These are phyloP conservation scores for Diaporthe eres DNA, from an alignment of 2,329 filamentous ascomycete genomes.

Conservation along the genomic window DNA sequence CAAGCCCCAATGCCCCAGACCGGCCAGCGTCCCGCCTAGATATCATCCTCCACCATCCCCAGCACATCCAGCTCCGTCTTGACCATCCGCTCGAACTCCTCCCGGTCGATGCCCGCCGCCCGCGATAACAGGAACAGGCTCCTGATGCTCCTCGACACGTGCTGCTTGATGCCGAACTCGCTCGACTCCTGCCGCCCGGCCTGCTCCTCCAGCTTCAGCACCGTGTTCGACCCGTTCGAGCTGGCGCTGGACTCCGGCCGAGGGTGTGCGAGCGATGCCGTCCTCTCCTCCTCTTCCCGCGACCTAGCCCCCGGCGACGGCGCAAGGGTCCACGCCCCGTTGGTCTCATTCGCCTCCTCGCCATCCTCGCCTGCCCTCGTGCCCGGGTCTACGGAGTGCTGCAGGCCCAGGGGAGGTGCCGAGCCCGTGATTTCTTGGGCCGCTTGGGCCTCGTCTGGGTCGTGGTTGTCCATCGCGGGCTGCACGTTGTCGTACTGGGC, in stretches of 20 bases:
- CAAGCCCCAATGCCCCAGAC: background rate
- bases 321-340: slow-evolving; percentile 60
- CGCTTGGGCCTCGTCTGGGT: slow-evolving; percentile 75
- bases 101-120: slow-evolving; percentile 78
- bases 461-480: slow-evolving; percentile 84
- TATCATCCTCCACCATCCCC: slow-evolving; percentile 74
- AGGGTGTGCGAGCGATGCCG: slow-evolving; percentile 64
- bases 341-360: slow-evolving; percentile 53
- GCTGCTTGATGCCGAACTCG: slow-evolving; percentile 83
- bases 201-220: slow-evolving; percentile 73
- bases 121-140: slow-evolving; percentile 80
- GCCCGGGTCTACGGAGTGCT: slow-evolving; percentile 43
- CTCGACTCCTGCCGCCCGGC: slow-evolving; percentile 71
- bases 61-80: slow-evolving; percentile 80
- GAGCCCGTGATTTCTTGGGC: slow-evolving; percentile 56
- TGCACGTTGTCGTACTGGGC: slow-evolving; percentile 84
- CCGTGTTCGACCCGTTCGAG: slow-evolving; percentile 68
- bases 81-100: slow-evolving; percentile 82
- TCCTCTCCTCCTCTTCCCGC: slow-evolving; percentile 56
- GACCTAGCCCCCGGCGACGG: slow-evolving; percentile 54
- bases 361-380: slow-evolving; percentile 45
- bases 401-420: slow-evolving; percentile 52
- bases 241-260: slow-evolving; percentile 71
- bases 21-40: background rate
- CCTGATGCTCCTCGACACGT: slow-evolving; percentile 83